Conservation (phyloP, 1,284 basidiomycete genomes). For the Afroboletus lepidellus region DNA sequence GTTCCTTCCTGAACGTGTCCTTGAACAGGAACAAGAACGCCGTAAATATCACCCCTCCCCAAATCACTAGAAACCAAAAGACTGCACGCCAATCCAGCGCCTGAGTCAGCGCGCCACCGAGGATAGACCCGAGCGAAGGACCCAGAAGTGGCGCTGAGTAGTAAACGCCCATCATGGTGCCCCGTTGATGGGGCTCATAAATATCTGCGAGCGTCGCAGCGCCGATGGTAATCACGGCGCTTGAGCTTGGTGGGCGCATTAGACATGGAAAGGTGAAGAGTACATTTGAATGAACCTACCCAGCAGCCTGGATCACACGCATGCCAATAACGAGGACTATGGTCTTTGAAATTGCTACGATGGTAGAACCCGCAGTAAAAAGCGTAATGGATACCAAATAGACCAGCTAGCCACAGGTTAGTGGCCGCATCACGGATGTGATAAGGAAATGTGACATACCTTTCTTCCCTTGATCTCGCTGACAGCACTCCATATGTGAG, state of each 20-base stretch:
- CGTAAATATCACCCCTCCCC: slow-evolving; percentile 54
- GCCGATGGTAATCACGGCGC: slow-evolving; percentile 75
- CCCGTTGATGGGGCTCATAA: slow-evolving; percentile 76
- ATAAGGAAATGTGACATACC: slow-evolving; percentile 34
- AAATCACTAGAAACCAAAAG: slow-evolving; percentile 80
- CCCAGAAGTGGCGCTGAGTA: slow-evolving; percentile 65
- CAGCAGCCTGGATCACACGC: slow-evolving; percentile 65
- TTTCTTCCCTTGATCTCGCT: slow-evolving; percentile 83
- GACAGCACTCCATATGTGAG: slow-evolving; percentile 69
- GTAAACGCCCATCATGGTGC: slow-evolving; percentile 80
- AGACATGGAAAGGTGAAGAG: neutral
- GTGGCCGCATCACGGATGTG: neutral
- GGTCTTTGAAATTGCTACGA: slow-evolving; percentile 60
- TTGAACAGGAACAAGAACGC: slow-evolving; percentile 70
- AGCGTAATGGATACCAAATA: slow-evolving; percentile 64
- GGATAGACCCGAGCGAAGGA: slow-evolving; percentile 67
- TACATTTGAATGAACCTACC: slow-evolving; percentile 37
- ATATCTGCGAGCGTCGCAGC: slow-evolving; percentile 84
- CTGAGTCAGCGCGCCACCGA: slow-evolving; percentile 69
- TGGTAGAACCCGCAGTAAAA: slow-evolving; percentile 61
- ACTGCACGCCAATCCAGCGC: slow-evolving; percentile 76
- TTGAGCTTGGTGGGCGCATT: slow-evolving; percentile 47
- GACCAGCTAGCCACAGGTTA: slow-evolving; percentile 45
- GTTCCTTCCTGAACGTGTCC: slow-evolving; percentile 79
- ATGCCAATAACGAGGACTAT: slow-evolving; percentile 75